These are phyloP conservation scores for Digitaria exilis DNA, from an alignment of 202 grass and related monocot genomes.

Conservation along the genomic window DNA sequence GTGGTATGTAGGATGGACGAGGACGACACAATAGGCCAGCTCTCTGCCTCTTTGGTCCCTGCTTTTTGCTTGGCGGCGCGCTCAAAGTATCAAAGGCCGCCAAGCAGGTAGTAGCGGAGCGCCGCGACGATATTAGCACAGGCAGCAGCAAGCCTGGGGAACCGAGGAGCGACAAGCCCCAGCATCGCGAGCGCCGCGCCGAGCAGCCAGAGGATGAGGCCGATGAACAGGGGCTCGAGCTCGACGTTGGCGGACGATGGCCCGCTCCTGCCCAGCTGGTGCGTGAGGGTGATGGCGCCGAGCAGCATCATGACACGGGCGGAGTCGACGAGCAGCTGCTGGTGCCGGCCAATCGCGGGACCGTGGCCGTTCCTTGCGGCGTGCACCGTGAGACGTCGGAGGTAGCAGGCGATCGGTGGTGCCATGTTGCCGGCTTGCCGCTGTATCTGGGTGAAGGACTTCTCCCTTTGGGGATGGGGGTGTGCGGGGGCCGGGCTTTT, in stretches of 20 bases:
- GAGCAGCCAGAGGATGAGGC: background rate
- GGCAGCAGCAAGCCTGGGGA: background rate
- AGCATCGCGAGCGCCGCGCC: background rate
- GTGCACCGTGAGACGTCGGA: too few species aligned
- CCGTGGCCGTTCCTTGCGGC: too few species aligned
- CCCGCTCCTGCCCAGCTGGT: background rate
- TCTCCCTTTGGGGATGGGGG: too few species aligned
- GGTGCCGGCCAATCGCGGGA: too few species aligned
- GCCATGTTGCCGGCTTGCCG: too few species aligned
- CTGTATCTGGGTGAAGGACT: too few species aligned
- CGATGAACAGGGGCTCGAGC: background rate
- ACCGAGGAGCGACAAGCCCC: background rate
- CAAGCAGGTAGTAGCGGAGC: conserved; percentile 10
- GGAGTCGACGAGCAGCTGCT: background rate
- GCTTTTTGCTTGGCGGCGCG: too few species aligned
- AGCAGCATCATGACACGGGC: background rate
- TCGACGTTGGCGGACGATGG: background rate
- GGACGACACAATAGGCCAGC: too few species aligned
- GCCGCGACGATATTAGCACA: background rate
- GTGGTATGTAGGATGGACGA: background rate
- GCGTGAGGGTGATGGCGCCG: background rate
- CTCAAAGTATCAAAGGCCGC: too few species aligned
- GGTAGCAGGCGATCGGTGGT: too few species aligned
- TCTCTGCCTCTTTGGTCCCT: too few species aligned
- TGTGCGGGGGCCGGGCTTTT: too few species aligned